These are phyloP conservation scores for Eimeria maxima DNA, from an alignment of 169 alveolate species.

Conservation along the genomic window DNA sequence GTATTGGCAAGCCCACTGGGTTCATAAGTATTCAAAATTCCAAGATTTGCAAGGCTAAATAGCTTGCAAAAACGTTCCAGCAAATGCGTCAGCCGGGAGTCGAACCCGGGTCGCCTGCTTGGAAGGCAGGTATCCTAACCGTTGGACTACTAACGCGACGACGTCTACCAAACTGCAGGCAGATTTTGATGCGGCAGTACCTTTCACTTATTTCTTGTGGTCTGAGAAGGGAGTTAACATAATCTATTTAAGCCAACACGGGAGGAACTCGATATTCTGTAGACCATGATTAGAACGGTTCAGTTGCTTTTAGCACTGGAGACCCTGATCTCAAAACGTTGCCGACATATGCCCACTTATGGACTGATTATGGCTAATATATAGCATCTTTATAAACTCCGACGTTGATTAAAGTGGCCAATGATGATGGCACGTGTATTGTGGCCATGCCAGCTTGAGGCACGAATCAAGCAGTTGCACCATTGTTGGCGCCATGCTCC, in stretches of 20 bases:
- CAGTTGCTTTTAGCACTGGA: too few species aligned
- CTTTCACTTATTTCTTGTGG: too few species aligned
- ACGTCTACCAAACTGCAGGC: neutral
- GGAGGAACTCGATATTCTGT: neutral
- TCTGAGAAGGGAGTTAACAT: neutral
- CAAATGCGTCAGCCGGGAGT: constrained; percentile 98
- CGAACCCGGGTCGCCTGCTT: constrained; percentile 99
- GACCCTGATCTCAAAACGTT: too few species aligned
- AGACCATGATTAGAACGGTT: neutral
- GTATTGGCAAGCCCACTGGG: neutral
- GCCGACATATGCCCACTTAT: too few species aligned
- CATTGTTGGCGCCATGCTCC: too few species aligned
- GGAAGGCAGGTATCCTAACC: constrained; percentile 99
- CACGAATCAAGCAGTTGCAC: neutral
- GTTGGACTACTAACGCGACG: constrained; percentile 97
- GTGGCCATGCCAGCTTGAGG: neutral
- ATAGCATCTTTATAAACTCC: neutral
- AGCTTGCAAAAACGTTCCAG: neutral
- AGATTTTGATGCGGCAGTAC: neutral
- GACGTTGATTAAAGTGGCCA: neutral
- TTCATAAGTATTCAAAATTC: too few species aligned
- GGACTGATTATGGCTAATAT: neutral
- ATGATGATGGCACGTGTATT: neutral
- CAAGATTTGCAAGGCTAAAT: neutral
- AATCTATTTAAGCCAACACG: neutral